Conservation (phyloP, 164 flowering plant genomes). For the Berberis thunbergii region DNA sequence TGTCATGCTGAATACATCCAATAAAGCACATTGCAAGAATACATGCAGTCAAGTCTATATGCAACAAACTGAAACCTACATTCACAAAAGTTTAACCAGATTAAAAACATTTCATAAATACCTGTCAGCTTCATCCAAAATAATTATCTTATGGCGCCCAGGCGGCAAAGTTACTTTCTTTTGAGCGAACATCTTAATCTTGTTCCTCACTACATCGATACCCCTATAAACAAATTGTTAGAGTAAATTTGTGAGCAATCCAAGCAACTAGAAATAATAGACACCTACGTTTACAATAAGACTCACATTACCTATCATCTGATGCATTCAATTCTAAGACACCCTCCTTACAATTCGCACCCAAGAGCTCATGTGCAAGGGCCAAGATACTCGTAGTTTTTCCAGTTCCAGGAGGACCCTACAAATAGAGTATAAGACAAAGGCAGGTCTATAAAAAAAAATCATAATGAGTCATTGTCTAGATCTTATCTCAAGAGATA, state of each 20-base stretch:
- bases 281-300: no score
- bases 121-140: constrained; percentile 98
- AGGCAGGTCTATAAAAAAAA: no score
- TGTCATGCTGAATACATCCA: constrained; percentile 66
- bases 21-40: neutral
- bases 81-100: no score
- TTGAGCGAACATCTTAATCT: constrained; percentile 98
- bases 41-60: neutral
- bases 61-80: no score
- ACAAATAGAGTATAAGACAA: neutral
- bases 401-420: constrained; percentile 99
- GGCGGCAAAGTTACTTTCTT: constrained; percentile 93
- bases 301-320: constrained; percentile 62
- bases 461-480: no score
- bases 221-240: constrained; percentile 36
- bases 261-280: no score
- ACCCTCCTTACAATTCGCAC: constrained; percentile 80
- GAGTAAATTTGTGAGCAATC: no score
- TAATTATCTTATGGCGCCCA: constrained; percentile 78
- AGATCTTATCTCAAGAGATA: no score
- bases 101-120: constrained; percentile 5
- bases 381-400: constrained; percentile 95
- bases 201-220: constrained; percentile 97
- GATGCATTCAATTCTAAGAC: constrained; percentile 97
- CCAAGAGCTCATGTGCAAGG: constrained; percentile 91